Conservation (phyloP, 495 filamentous ascomycete species). For the Astrothelium subdiscretum region DNA sequence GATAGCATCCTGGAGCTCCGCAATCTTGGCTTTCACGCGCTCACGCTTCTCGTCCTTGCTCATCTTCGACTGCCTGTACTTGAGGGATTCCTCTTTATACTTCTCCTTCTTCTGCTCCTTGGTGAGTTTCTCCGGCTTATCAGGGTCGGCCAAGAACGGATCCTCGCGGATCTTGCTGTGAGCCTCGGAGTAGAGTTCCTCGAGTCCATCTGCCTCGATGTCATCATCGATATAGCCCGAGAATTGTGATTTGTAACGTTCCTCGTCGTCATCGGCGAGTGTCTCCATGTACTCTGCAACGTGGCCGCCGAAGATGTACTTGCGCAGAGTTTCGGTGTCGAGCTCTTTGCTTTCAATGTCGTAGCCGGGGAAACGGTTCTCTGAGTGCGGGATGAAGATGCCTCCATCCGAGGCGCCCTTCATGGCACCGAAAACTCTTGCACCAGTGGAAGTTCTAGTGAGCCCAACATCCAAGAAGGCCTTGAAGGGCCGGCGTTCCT, state of each 20-base stretch:
- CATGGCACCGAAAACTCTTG: conserved; percentile 97
- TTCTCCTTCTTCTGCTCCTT: conserved; percentile 82
- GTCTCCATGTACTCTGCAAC: conserved; percentile 99
- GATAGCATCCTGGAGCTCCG: conserved; percentile 42
- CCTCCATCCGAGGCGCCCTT: conserved; percentile 99
- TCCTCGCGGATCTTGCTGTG: conserved; percentile 97
- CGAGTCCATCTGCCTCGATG: conserved; percentile 88
- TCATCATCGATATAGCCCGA: conserved; percentile 92
- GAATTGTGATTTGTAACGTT: conserved; percentile 98
- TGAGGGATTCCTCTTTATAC: conserved; percentile 91
- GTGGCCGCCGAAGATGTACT: conserved; percentile 98
- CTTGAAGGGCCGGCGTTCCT: conserved; percentile 93
- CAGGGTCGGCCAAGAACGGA: conserved; percentile 87
- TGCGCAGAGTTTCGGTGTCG: conserved; percentile 89
- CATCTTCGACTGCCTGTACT: conserved; percentile 68
- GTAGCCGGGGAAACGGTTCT: conserved; percentile 97
- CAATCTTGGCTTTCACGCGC: conserved; percentile 81
- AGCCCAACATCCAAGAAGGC: conserved; percentile 96
- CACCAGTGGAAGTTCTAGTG: conserved; percentile 89
- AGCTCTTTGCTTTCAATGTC: conserved; percentile 95
- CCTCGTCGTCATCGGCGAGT: conserved; percentile 98
- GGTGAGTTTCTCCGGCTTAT: conserved; percentile 39
- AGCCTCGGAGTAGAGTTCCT: conserved; percentile 91
- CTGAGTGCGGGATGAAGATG: conserved; percentile 92
- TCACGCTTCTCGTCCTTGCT: conserved; percentile 66